Conservation (phyloP, 2,329 filamentous ascomycete species). For the Fusarium cyanostomum region DNA sequence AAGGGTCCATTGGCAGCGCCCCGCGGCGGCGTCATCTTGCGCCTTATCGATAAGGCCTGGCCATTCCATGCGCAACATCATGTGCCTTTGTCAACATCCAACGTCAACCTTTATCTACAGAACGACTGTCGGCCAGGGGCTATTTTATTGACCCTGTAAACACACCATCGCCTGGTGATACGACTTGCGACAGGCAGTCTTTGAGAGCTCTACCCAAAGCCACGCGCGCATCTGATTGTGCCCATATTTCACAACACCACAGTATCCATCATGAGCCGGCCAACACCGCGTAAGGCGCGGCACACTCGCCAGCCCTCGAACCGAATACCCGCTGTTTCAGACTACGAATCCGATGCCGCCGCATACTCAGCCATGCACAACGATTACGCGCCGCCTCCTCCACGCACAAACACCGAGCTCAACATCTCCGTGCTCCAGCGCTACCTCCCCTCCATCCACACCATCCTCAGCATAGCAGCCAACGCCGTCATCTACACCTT, state of each 20-base stretch:
- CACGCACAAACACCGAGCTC: slow-evolving; percentile 82
- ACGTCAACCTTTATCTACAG: slow-evolving; percentile 18
- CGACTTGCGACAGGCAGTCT: background rate
- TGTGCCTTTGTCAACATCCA: slow-evolving; percentile 27
- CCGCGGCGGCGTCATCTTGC: slow-evolving; percentile 36
- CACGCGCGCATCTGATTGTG: slow-evolving; percentile 1
- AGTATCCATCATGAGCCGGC: slow-evolving; percentile 53
- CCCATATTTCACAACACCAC: slow-evolving; percentile 21
- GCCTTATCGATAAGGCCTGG: slow-evolving; percentile 45
- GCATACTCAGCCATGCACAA: slow-evolving; percentile 46
- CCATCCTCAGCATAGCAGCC: slow-evolving; percentile 81
- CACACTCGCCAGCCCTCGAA: slow-evolving; percentile 55
- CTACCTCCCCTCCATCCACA: slow-evolving; percentile 77
- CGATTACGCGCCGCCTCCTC: slow-evolving; percentile 57
- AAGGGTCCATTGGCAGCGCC: slow-evolving; percentile 18
- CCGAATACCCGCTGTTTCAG: slow-evolving; percentile 56
- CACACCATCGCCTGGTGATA: background rate
- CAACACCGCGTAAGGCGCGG: slow-evolving; percentile 53
- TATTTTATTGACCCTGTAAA: background rate
- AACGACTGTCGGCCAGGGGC: slow-evolving; percentile 4
- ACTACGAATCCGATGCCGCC: slow-evolving; percentile 74
- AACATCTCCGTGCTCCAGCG: slow-evolving; percentile 86
- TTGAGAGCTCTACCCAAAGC: background rate
- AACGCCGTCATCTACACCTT: slow-evolving; percentile 90
- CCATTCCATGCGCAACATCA: slow-evolving; percentile 25